phyloP scores from a whole-genome alignment of 2,329 filamentous ascomycete species.

The Sarocladiaceae sp. region DNA sequence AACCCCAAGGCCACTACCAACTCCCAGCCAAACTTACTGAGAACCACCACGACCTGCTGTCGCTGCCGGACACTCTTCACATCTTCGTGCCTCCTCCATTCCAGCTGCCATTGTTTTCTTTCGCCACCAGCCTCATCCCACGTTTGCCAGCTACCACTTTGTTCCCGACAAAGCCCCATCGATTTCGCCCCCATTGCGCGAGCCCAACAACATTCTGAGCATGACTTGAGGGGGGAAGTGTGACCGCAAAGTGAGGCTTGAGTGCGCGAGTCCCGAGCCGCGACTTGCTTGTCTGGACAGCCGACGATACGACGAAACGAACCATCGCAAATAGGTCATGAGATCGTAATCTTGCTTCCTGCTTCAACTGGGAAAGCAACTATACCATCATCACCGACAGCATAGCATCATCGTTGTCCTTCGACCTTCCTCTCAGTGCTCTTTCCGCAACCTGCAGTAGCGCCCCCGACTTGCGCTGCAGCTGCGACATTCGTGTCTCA shows the following conservation, averaged over 20 bases:
- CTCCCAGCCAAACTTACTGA: too few relatives aligned
- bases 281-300: slow-evolving; percentile 1
- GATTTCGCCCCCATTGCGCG: slow-evolving; percentile 1
- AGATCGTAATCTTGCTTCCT: slow-evolving; percentile 1
- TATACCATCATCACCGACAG: background rate
- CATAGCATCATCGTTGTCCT: background rate
- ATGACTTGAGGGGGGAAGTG: slow-evolving; percentile 4
- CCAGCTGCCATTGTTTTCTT: slow-evolving; percentile 8
- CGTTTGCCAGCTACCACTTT: background rate
- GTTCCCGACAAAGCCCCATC: background rate
- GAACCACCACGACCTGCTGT: too few relatives aligned
- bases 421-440: background rate
- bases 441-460: background rate
- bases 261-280: slow-evolving; percentile 6
- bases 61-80: background rate
- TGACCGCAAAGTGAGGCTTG: slow-evolving; percentile 9
- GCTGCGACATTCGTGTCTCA: slow-evolving; percentile 8
- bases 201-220: background rate
- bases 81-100: slow-evolving; percentile 5
- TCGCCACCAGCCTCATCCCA: background rate
- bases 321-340: background rate
- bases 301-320: background rate
- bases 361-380: background rate
- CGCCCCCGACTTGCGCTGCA: slow-evolving; percentile 2
- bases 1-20: slow-evolving; percentile 3